Percentiles rank a stretch among this genome's conserved stretches.
phyloP scores from a whole-genome alignment of 208 protist species.

The Tritrichomonas musculus region DNA sequence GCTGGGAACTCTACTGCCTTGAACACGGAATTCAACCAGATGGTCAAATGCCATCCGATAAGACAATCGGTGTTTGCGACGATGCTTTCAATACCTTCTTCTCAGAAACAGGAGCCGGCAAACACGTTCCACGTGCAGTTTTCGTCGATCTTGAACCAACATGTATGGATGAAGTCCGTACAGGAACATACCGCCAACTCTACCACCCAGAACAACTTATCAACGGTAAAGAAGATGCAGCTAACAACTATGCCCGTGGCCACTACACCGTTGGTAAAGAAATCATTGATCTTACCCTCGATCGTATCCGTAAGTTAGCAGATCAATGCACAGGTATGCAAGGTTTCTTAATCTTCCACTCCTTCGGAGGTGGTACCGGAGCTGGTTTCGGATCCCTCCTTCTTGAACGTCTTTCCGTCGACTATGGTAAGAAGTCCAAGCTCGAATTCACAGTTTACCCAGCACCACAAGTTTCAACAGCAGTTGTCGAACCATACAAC shows the following conservation, averaged over 20 bases:
- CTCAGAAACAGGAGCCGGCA: slow-evolving; percentile 57
- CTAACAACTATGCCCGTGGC: too few relatives aligned
- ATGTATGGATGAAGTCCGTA: slow-evolving; percentile 87
- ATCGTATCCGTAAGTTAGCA: too few relatives aligned
- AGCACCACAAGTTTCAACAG: slow-evolving; percentile 53
- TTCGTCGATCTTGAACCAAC: slow-evolving; percentile 93
- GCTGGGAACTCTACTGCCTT: slow-evolving; percentile 65
- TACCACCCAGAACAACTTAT: slow-evolving; percentile 56
- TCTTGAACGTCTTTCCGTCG: slow-evolving; percentile 55
- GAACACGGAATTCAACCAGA: slow-evolving; percentile 64
- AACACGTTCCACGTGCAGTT: too few relatives aligned
- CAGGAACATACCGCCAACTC: slow-evolving; percentile 74
- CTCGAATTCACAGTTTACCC: slow-evolving; percentile 59
- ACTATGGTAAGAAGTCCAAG: slow-evolving; percentile 59
- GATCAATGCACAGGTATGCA: slow-evolving; percentile 59
- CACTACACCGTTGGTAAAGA: slow-evolving; percentile 60
- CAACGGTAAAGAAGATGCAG: slow-evolving; percentile 60
- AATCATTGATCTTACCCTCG: slow-evolving; percentile 55
- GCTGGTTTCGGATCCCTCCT: slow-evolving; percentile 56
- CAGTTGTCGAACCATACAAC: slow-evolving; percentile 64
- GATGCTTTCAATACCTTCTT: slow-evolving; percentile 64
- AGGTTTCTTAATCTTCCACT: slow-evolving; percentile 59
- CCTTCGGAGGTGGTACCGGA: slow-evolving; percentile 60
- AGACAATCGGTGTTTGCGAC: slow-evolving; percentile 53
- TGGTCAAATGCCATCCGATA: slow-evolving; percentile 53